A percentile compares a stretch with the other conserved stretches of the same genome.
Evolutionary conservation across 768 basidiomycete genomes (phyloP).

Genomic region (Xerocomellus amylosporus): DNA sequence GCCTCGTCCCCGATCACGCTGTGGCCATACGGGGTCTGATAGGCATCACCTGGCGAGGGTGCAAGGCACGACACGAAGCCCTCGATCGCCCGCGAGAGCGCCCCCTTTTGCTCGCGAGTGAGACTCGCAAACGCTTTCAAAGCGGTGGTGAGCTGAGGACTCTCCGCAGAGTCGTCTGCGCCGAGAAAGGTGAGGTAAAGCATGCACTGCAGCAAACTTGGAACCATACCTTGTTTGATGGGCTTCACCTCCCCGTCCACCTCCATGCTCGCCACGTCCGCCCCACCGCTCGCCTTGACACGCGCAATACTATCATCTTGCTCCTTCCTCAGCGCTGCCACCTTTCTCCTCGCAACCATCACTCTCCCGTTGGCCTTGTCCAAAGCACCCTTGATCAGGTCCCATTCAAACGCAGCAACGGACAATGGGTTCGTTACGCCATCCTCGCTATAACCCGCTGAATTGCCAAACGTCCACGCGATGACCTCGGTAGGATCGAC

Average conservation of each 20-base stretch:
- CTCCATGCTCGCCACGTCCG: slow-evolving; percentile 51
- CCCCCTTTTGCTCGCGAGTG: slow-evolving; percentile 72
- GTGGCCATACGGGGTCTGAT: slow-evolving; percentile 51
- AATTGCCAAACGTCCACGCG: slow-evolving; percentile 72
- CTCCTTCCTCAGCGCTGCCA: slow-evolving; percentile 75
- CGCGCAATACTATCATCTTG: slow-evolving; percentile 83
- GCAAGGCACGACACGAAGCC: slow-evolving; percentile 70
- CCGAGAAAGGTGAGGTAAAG: slow-evolving; percentile 2
- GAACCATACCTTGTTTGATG: slow-evolving; percentile 38
- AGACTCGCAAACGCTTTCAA: slow-evolving; percentile 74
- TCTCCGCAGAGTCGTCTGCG: slow-evolving; percentile 54
- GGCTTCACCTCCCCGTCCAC: slow-evolving; percentile 74
- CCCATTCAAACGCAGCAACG: slow-evolving; percentile 76
- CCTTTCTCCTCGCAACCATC: slow-evolving; percentile 69
- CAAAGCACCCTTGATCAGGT: slow-evolving; percentile 73
- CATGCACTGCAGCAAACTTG: too few species aligned
- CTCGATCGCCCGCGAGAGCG: slow-evolving; percentile 67
- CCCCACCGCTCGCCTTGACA: slow-evolving; percentile 59
- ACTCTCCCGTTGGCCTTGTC: slow-evolving; percentile 93
- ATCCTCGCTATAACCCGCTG: slow-evolving; percentile 35
- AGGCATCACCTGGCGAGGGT: slow-evolving; percentile 37
- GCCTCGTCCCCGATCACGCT: slow-evolving; percentile 60
- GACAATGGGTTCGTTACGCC: slow-evolving; percentile 34
- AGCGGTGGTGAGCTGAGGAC: slow-evolving; percentile 64
- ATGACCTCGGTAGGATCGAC: slow-evolving; percentile 93